Percentiles rank a stretch among this genome's conserved stretches.
phyloP scores from a whole-genome alignment of 345 rosid species.

The Schrenkiella parvula region DNA sequence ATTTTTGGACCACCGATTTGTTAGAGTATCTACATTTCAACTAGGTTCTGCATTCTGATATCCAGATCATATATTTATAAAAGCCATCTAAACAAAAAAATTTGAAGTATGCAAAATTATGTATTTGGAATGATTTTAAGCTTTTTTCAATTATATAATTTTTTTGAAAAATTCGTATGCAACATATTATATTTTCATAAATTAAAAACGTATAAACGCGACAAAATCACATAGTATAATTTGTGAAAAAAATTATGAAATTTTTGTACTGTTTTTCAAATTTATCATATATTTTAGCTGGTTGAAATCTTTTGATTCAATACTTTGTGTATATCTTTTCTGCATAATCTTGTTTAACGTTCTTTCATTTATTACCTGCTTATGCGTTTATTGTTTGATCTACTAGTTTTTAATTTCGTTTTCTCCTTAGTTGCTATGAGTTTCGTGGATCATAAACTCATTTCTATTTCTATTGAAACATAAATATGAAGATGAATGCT shows the following conservation, averaged over 20 bases:
- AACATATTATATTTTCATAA: neutral
- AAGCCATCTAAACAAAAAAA: neutral
- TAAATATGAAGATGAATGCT: too few species aligned
- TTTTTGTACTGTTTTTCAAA: neutral
- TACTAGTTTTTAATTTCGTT: neutral
- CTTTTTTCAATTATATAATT: too few species aligned
- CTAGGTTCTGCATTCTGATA: neutral
- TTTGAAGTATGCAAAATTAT: neutral
- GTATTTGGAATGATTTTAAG: too few species aligned
- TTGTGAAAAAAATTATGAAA: neutral
- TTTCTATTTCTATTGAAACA: too few species aligned
- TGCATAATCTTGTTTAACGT: neutral
- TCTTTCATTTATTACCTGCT: neutral
- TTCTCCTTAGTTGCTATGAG: neutral
- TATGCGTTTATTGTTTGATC: neutral
- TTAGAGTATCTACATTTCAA: neutral
- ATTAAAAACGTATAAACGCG: neutral
- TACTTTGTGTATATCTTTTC: neutral
- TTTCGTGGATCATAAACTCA: too few species aligned
- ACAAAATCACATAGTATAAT: neutral
- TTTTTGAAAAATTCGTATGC: neutral
- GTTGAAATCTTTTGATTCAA: neutral
- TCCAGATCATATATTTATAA: neutral
- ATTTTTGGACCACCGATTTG: neutral
- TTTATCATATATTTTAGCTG: neutral